Percentiles rank a stretch among this genome's conserved stretches.
These are phyloP conservation scores for Zymoseptoria crescenta DNA, from an alignment of 2,329 filamentous ascomycete genomes.

Conservation along the genomic window DNA sequence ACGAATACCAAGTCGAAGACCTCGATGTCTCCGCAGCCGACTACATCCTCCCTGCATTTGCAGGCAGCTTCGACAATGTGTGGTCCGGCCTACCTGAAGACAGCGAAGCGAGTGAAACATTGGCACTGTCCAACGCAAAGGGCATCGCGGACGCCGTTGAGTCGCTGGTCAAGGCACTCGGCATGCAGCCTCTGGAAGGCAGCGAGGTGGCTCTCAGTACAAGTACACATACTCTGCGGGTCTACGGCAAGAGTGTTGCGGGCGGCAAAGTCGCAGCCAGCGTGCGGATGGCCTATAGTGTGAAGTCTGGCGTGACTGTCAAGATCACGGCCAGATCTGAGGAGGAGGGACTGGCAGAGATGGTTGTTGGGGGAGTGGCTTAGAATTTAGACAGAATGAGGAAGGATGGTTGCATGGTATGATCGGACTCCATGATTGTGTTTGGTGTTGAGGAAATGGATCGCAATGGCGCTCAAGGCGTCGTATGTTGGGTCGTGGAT, in stretches of 20 bases:
- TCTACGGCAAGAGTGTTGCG: slow-evolving; percentile 89
- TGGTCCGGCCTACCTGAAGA: slow-evolving; percentile 73
- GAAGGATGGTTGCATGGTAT: neutral
- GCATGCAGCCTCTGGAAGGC: slow-evolving; percentile 86
- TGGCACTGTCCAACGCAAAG: slow-evolving; percentile 81
- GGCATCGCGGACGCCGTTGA: slow-evolving; percentile 95
- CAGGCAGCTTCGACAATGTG: slow-evolving; percentile 87
- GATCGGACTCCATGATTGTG: neutral
- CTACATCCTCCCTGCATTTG: slow-evolving; percentile 88
- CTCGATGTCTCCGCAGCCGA: slow-evolving; percentile 86
- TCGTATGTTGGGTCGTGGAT: neutral
- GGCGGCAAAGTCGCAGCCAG: slow-evolving; percentile 82
- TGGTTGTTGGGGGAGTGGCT: slow-evolving; percentile 78
- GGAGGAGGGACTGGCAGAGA: slow-evolving; percentile 79
- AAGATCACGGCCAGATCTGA: slow-evolving; percentile 91
- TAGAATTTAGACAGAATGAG: slow-evolving; percentile 38
- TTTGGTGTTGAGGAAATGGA: neutral
- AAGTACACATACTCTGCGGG: slow-evolving; percentile 87
- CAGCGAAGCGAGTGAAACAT: slow-evolving; percentile 81
- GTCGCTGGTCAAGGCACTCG: slow-evolving; percentile 76
- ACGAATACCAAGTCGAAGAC: slow-evolving; percentile 95
- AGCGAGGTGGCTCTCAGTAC: slow-evolving; percentile 83
- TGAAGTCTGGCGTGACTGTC: slow-evolving; percentile 87
- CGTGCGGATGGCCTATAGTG: slow-evolving; percentile 87
- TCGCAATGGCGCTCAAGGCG: neutral